Evolutionary conservation across 441 rosid genomes (phyloP), one percentile per base, ranked within the genome.

Genomic region (Arabidopsis hybrid): DNA sequence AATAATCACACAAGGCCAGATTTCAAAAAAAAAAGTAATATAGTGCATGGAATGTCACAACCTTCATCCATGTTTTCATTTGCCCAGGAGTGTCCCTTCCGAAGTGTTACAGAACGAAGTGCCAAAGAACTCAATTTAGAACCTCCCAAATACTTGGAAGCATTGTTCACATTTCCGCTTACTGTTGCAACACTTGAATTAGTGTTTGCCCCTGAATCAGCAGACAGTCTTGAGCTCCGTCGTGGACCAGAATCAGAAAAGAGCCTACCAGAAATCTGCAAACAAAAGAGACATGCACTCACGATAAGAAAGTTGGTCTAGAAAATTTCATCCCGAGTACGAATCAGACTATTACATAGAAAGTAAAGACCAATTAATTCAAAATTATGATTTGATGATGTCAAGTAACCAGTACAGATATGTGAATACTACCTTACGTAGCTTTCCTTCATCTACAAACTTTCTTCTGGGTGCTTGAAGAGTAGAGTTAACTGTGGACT

Each of bases 401-500:
- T 52, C 43, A 55, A 46, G 38, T 64, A 64, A 70, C 56, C 66
- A 62, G 65, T 14, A 18, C 49, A 69, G 61, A 52, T 17, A 71
- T 38, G 71, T 32, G 40, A 61, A 67, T 57, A 56, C 78, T 67
- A 95, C 99, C 99, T 95, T 93, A 32, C 98, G 88, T 74, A 95
- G 78, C 82, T 95, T 95, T 82, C 99, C 98, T 83, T 95, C 99
- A 79, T 95, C 99, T 65, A 95, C 95, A 81, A 93, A 88, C 84
- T 95, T 95, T 77, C 98, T 88, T 80, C 97, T 85, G 80, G 98
- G 98, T 72, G 96, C 97, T 84, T 89, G 99, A 75, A 90, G 82
- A 75, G 87, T 91, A 63, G 96, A 78, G 85, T 86, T 93, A 63
- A 89, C 83, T 39, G 80, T 88, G 74, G 96, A 89, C 84, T 78